phyloP scores from a whole-genome alignment of 2,329 filamentous ascomycete species.

The Fusarium sterilihyphosum region DNA sequence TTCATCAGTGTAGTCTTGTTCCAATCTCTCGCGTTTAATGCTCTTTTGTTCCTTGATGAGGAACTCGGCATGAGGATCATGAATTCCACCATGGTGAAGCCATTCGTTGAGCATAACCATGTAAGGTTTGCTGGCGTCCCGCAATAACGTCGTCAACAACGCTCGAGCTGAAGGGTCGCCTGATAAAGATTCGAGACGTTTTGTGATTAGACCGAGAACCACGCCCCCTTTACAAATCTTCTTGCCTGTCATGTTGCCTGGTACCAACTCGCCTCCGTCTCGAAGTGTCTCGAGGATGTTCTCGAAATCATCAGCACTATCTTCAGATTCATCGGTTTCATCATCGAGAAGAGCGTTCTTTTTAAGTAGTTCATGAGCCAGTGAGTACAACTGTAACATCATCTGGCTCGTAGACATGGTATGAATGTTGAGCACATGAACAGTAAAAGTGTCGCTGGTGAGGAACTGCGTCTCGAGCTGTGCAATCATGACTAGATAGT shows the following conservation, averaged over 20 bases:
- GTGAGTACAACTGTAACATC: constrained; percentile 86
- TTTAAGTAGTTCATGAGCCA: constrained; percentile 88
- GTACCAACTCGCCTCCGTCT: constrained; percentile 84
- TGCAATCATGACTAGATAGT: constrained; percentile 91
- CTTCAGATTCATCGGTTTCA: constrained; percentile 75
- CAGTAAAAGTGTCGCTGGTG: constrained; percentile 86
- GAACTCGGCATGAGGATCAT: constrained; percentile 93
- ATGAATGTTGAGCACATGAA: constrained; percentile 93
- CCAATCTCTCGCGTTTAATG: constrained; percentile 87
- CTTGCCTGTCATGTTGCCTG: constrained; percentile 82
- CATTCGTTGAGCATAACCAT: constrained; percentile 99
- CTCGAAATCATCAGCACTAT: constrained; percentile 86
- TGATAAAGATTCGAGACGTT: constrained; percentile 86
- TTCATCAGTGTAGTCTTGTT: constrained; percentile 98
- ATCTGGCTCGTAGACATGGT: constrained; percentile 91
- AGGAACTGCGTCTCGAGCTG: constrained; percentile 94
- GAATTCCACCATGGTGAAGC: constrained; percentile 95
- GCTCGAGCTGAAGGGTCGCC: constrained; percentile 89
- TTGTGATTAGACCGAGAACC: constrained; percentile 88
- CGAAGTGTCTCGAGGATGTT: constrained; percentile 91
- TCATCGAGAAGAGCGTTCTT: constrained; percentile 89
- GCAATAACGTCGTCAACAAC: constrained; percentile 81
- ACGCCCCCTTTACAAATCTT: constrained; percentile 97
- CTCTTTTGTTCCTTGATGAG: constrained; percentile 96
- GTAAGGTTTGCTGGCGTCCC: constrained; percentile 91